Conservation (phyloP, 306 rosid genomes). For the Delonix regia region DNA sequence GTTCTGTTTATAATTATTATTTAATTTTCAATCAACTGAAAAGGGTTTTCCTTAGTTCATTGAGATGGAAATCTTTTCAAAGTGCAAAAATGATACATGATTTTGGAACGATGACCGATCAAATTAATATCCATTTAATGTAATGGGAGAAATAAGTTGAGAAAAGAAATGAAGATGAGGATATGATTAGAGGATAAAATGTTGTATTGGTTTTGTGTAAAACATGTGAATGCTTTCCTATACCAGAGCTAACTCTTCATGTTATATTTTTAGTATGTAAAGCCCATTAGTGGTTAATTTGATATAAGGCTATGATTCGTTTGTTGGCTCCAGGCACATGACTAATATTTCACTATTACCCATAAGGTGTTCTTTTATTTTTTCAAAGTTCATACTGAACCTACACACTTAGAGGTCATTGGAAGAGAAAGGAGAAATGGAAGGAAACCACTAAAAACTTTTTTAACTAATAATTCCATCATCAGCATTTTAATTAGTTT, state of each 20-base stretch:
- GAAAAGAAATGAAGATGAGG: neutral
- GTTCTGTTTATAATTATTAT: neutral
- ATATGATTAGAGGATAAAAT: constrained; percentile 17
- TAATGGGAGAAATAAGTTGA: neutral
- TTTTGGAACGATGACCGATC: neutral
- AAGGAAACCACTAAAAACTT: neutral
- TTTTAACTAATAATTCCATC: no score
- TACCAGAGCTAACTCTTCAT: neutral
- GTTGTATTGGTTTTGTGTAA: neutral
- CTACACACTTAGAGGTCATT: neutral
- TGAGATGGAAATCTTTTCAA: neutral
- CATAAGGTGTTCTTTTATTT: neutral
- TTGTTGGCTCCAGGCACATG: neutral
- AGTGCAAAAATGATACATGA: neutral
- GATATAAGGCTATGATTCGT: neutral
- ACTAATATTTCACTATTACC: neutral
- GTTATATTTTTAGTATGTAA: neutral
- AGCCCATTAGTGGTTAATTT: neutral
- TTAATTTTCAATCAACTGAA: neutral
- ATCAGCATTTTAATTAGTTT: no score
- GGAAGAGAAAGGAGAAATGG: neutral
- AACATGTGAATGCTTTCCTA: neutral
- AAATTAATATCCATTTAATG: neutral
- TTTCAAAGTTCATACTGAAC: neutral
- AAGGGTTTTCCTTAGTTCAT: neutral